Conservation (phyloP, 345 rosid species). For the Eucalyptus pumila region DNA sequence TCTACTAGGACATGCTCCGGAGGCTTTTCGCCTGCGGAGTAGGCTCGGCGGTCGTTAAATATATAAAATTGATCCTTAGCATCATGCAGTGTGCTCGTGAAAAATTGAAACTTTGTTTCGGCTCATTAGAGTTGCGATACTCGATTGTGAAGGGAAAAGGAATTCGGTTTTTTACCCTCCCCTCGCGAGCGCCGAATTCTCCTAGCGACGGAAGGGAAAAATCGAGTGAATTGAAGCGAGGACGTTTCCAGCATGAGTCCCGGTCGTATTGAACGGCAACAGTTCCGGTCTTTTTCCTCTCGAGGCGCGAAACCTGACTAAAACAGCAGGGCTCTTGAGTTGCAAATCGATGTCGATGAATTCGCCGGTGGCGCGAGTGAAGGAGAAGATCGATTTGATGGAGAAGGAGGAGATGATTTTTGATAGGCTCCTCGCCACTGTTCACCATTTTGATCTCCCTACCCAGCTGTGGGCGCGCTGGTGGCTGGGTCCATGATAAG, state of each 20-base stretch:
- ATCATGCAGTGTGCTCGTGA: not conserved
- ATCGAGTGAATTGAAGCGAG: not conserved
- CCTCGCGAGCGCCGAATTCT: not conserved
- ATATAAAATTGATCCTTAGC: not conserved
- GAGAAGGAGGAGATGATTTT: conserved; percentile 58
- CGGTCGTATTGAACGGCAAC: not conserved
- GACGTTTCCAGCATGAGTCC: not conserved
- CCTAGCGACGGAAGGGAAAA: not conserved
- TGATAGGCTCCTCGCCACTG: conserved; percentile 56
- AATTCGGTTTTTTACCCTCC: not conserved
- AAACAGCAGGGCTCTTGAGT: not conserved
- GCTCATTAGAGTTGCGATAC: not conserved
- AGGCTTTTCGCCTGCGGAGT: not conserved
- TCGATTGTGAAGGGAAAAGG: not conserved
- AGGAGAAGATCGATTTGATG: conserved; percentile 46
- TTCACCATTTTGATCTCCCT: conserved; percentile 45
- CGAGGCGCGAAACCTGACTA: not conserved
- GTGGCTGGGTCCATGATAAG: conserved; percentile 99
- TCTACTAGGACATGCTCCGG: not conserved
- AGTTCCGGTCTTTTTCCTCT: not conserved
- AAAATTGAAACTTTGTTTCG: not conserved
- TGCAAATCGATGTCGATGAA: conserved; percentile 15
- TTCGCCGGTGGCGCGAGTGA: conserved; percentile 16
- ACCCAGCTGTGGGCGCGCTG: conserved; percentile 88
- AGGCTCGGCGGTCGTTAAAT: not conserved